These are phyloP conservation scores for Skeletonema costatum DNA, from an alignment of 108 stramenopile genomes.

Conservation along the genomic window DNA sequence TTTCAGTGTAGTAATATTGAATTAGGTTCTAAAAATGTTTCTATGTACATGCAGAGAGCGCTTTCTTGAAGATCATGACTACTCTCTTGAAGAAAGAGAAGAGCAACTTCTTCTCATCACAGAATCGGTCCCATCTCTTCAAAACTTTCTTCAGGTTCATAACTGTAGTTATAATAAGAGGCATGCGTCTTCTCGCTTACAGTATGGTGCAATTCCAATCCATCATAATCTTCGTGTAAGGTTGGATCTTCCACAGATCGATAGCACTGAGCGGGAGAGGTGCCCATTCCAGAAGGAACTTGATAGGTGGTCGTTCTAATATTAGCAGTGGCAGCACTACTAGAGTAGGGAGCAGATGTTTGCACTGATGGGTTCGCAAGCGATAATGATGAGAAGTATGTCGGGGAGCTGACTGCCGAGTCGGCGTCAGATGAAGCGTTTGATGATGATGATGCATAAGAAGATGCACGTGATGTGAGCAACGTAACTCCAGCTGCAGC, in stretches of 20 bases:
- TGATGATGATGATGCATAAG: not conserved
- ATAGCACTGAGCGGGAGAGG: not conserved
- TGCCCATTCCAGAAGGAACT: not conserved
- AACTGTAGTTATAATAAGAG: conserved; percentile 1
- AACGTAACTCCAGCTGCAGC: not conserved
- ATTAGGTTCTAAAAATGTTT: not conserved
- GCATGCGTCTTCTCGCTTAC: not conserved
- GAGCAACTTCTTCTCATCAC: not conserved
- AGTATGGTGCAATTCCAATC: not conserved
- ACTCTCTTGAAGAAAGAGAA: not conserved
- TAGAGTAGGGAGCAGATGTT: not conserved
- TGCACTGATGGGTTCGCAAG: not conserved
- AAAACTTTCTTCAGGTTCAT: not conserved
- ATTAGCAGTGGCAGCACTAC: not conserved
- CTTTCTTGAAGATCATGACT: not conserved
- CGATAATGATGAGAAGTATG: not conserved
- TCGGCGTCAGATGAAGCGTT: not conserved
- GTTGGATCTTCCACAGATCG: not conserved
- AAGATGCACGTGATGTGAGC: not conserved
- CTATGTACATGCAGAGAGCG: not conserved
- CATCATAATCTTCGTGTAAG: not conserved
- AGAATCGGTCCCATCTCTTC: not conserved
- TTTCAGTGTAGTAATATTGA: too few relatives aligned
- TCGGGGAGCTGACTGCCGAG: not conserved
- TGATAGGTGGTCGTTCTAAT: not conserved